These are phyloP conservation scores for Ustilago crameri DNA, from an alignment of 1,284 basidiomycete genomes.

Conservation along the genomic window DNA sequence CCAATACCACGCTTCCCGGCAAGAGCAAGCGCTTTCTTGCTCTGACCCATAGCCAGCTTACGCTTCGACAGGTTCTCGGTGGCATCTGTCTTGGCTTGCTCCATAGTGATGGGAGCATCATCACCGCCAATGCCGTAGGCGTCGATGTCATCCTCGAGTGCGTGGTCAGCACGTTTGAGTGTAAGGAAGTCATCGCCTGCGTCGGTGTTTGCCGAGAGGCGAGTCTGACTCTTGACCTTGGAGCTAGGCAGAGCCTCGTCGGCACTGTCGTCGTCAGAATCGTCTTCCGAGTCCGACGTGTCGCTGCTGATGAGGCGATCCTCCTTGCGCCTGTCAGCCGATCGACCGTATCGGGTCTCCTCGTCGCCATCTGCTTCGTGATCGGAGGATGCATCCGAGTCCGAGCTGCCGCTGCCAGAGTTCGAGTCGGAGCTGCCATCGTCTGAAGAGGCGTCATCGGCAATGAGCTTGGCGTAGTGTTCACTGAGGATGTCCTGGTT, in stretches of 20 bases:
- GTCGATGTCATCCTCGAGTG: conserved; percentile 71
- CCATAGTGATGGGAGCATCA: conserved; percentile 25
- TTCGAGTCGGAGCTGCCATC: conserved; percentile 26
- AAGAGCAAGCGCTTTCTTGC: conserved; percentile 80
- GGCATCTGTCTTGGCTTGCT: conserved; percentile 67
- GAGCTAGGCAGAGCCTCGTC: conserved; percentile 1
- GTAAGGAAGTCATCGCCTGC: conserved; percentile 88
- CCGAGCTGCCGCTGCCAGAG: conserved; percentile 9
- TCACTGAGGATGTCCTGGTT: conserved; percentile 92
- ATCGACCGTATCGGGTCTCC: conserved; percentile 44
- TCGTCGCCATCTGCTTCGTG: conserved; percentile 15
- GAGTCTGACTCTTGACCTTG: conserved; percentile 4
- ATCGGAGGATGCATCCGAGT: conserved; percentile 16
- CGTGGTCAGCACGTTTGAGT: conserved; percentile 88
- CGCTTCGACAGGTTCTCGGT: conserved; percentile 73
- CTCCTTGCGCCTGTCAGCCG: conserved; percentile 21
- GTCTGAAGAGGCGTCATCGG: conserved; percentile 65
- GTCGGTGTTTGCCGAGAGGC: conserved; percentile 7
- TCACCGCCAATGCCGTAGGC: conserved; percentile 36
- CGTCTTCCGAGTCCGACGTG: conserved; percentile 60
- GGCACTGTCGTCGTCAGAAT: conserved; percentile 28
- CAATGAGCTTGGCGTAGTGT: conserved; percentile 89
- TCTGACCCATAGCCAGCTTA: conserved; percentile 78
- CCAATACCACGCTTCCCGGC: conserved; percentile 85
- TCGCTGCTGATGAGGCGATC: conserved; percentile 42